These are phyloP conservation scores for Metschnikowia shivogae DNA, from an alignment of 805 yeast species.

Conservation along the genomic window DNA sequence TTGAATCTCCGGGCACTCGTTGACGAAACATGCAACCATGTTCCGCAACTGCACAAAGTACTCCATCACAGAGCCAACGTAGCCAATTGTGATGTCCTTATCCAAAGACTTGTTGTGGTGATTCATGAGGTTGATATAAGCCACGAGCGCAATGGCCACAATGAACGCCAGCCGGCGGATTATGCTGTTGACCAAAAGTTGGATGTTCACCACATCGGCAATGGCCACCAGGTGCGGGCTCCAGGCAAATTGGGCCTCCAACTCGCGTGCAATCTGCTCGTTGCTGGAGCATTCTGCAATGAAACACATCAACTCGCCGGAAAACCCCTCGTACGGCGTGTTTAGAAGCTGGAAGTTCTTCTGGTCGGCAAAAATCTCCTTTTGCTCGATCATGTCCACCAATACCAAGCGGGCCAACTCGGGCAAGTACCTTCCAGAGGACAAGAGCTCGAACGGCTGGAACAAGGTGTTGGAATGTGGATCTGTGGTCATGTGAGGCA, in stretches of 20 bases:
- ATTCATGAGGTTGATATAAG: conserved; percentile 29
- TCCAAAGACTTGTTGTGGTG: conserved; percentile 19
- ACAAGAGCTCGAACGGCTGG: conserved; percentile 55
- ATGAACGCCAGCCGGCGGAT: conserved; percentile 43
- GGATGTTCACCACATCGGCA: conserved; percentile 27
- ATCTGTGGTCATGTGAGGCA: conserved; percentile 30
- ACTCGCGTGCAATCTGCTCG: conserved; percentile 16
- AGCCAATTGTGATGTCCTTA: conserved; percentile 37
- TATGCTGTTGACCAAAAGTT: conserved; percentile 33
- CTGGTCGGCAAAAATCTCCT: conserved; percentile 25
- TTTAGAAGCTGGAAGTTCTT: conserved; percentile 14
- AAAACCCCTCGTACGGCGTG: conserved; percentile 27
- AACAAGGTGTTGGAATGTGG: conserved; percentile 29
- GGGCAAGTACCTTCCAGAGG: conserved; percentile 54
- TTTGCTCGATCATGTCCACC: conserved; percentile 27
- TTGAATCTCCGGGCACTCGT: conserved; percentile 22
- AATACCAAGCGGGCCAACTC: conserved; percentile 47
- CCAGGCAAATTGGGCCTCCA: conserved; percentile 24
- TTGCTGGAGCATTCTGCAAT: conserved; percentile 29
- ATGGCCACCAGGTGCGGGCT: conserved; percentile 14
- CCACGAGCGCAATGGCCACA: conserved; percentile 39
- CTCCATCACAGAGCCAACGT: conserved; percentile 50
- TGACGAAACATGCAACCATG: conserved; percentile 21
- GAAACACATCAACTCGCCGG: conserved; percentile 41
- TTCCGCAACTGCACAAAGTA: conserved; percentile 38